These are phyloP conservation scores for Coelastrella sp. DNA, from an alignment of 139 green algal species.

Conservation along the genomic window DNA sequence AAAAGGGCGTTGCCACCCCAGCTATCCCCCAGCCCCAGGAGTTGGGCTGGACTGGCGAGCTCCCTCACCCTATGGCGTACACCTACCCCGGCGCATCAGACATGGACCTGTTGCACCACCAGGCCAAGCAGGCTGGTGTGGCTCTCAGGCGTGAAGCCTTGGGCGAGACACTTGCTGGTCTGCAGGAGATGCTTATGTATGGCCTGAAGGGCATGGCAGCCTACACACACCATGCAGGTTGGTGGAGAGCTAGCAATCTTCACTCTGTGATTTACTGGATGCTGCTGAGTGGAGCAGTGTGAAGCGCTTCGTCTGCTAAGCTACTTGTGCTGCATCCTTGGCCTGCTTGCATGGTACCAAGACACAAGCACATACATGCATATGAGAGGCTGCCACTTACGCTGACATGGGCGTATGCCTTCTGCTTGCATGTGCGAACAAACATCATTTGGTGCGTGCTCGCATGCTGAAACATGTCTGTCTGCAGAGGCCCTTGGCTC, in stretches of 20 bases:
- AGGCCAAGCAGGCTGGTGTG: constrained; percentile 53
- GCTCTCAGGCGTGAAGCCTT: constrained; percentile 52
- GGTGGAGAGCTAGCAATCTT: not conserved
- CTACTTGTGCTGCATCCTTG: not conserved
- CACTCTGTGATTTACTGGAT: not conserved
- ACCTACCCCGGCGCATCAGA: not conserved
- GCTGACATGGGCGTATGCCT: not conserved
- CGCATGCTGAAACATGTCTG: too few species aligned
- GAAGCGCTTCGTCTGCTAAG: not conserved
- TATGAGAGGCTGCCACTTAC: not conserved
- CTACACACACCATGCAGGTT: constrained; percentile 71
- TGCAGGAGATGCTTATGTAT: constrained; percentile 79
- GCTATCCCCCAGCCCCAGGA: not conserved
- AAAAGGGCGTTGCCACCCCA: constrained; percentile 34
- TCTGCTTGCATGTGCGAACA: not conserved
- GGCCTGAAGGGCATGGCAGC: constrained; percentile 73
- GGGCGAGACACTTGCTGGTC: constrained; percentile 68
- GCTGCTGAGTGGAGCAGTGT: not conserved
- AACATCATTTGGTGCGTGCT: too few species aligned
- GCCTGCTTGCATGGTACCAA: not conserved
- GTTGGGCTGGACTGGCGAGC: constrained; percentile 35
- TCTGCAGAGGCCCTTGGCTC: constrained; percentile 62
- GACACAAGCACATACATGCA: not conserved
- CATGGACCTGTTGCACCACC: not conserved
- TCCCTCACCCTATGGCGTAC: constrained; percentile 64